Conservation (phyloP, 2,329 filamentous ascomycete species). For the Talaromyces sp. region DNA sequence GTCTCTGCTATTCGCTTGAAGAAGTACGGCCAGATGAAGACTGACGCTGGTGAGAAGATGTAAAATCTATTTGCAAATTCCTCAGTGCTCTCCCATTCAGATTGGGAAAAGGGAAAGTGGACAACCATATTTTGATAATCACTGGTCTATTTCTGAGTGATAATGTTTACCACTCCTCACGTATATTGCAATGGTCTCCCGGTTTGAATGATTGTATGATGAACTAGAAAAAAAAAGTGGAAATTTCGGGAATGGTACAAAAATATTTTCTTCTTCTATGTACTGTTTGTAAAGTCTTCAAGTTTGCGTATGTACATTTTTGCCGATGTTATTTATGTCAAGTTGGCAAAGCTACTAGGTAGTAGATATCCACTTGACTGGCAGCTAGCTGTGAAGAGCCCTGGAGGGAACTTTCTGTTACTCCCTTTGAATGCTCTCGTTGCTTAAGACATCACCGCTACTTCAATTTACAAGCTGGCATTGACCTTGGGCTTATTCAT, state of each 20-base stretch:
- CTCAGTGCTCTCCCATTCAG: neutral
- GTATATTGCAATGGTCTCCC: slow-evolving; percentile 15
- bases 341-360: no score
- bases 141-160: slow-evolving; percentile 16
- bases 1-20: slow-evolving; percentile 40
- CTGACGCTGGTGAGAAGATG: slow-evolving; percentile 37
- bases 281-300: neutral
- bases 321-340: slow-evolving; percentile 7
- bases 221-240: slow-evolving; percentile 24
- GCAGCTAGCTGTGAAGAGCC: no score
- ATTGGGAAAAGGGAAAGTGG: slow-evolving; percentile 2
- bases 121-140: slow-evolving; percentile 26
- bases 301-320: slow-evolving; percentile 4
- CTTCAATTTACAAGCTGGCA: slow-evolving; percentile 17
- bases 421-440: no score
- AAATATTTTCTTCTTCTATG: neutral
- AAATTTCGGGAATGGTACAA: slow-evolving; percentile 16
- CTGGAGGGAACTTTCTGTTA: no score
- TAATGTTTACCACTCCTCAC: slow-evolving; percentile 10
- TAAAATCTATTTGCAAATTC: slow-evolving; percentile 15
- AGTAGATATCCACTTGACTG: no score
- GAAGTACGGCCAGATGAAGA: slow-evolving; percentile 49
- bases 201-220: slow-evolving; percentile 31
- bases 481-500: slow-evolving; percentile 10
- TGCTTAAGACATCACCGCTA: no score